These are phyloP conservation scores for Cercospora sp. DNA, from an alignment of 2,329 filamentous ascomycete species.

Conservation along the genomic window DNA sequence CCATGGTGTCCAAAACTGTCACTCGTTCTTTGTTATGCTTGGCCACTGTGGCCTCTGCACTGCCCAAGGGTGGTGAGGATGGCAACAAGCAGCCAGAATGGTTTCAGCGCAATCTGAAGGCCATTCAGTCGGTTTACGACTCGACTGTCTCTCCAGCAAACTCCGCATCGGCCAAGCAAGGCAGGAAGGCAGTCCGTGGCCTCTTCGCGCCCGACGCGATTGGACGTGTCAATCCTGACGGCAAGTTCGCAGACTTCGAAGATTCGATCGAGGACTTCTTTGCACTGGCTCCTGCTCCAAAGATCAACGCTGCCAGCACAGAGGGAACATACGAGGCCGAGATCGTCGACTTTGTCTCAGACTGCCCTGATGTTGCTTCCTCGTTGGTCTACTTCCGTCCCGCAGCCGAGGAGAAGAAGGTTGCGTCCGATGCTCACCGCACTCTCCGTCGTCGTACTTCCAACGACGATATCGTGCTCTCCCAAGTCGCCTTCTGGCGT, in stretches of 20 bases:
- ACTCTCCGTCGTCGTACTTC: background rate
- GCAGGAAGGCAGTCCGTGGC: conserved; percentile 41
- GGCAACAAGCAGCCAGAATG: conserved; percentile 13
- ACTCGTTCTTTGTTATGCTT: conserved; percentile 23
- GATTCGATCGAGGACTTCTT: conserved; percentile 51
- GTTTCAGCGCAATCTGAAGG: conserved; percentile 40
- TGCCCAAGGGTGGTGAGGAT: conserved; percentile 9
- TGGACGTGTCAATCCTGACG: conserved; percentile 46
- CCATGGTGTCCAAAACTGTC: conserved; percentile 21
- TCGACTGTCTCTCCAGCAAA: conserved; percentile 46
- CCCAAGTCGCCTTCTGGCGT: conserved; percentile 47
- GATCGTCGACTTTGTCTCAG: conserved; percentile 28
- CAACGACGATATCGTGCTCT: conserved; percentile 8
- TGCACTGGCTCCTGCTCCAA: conserved; percentile 41
- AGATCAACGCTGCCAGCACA: conserved; percentile 27
- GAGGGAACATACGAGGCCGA: conserved; percentile 28
- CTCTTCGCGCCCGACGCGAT: conserved; percentile 44
- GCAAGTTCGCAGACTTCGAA: conserved; percentile 46
- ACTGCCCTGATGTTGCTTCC: conserved; percentile 26
- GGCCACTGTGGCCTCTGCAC: conserved; percentile 16
- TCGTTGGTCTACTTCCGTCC: conserved; percentile 28
- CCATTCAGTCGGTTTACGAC: conserved; percentile 45
- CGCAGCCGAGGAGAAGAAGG: conserved; percentile 15
- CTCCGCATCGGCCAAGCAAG: conserved; percentile 39
- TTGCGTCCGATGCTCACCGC: conserved; percentile 3